A percentile compares a stretch with the other conserved stretches of the same genome.
These are phyloP conservation scores for Berkeleyomyces basicola DNA, from an alignment of 2,329 filamentous ascomycete species.

Conservation along the genomic window DNA sequence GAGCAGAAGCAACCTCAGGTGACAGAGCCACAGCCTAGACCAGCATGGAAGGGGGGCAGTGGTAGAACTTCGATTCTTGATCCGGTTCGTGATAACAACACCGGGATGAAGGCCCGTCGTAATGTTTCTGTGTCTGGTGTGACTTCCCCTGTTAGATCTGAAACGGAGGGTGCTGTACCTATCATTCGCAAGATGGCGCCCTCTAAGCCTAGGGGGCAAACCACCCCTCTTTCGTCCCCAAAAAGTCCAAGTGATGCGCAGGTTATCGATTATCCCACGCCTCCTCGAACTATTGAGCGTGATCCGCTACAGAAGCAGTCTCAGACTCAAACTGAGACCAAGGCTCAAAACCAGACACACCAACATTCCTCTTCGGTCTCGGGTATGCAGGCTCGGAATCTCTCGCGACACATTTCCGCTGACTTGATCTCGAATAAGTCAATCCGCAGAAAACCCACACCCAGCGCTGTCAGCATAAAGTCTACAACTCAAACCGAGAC, in stretches of 20 bases:
- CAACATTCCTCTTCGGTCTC: not conserved
- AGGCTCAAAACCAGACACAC: not conserved
- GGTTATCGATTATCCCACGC: constrained; percentile 8
- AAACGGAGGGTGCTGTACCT: constrained; percentile 4
- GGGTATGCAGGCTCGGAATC: constrained; percentile 4
- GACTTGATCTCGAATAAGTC: constrained; percentile 19
- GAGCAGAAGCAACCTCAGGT: not conserved
- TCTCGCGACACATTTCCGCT: not conserved
- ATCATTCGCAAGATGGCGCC: constrained; percentile 12
- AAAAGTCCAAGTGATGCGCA: not conserved
- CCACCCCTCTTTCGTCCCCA: constrained; percentile 5
- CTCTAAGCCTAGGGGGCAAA: not conserved
- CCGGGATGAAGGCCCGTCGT: constrained; percentile 4
- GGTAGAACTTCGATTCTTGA: constrained; percentile 48
- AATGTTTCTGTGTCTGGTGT: constrained; percentile 9
- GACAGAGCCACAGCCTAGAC: constrained; percentile 24
- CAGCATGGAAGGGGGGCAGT: constrained; percentile 57
- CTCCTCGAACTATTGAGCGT: constrained; percentile 11
- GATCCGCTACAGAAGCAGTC: constrained; percentile 12
- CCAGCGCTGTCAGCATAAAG: constrained; percentile 16
- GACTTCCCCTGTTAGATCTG: constrained; percentile 7
- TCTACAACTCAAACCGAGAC: not conserved
- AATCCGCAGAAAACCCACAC: constrained; percentile 31
- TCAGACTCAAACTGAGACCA: constrained; percentile 16
- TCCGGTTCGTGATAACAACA: constrained; percentile 40